Evolutionary conservation across 495 filamentous ascomycete genomes (phyloP), one percentile per base, ranked within the genome.

Genomic region (Penicillium ucsense): DNA sequence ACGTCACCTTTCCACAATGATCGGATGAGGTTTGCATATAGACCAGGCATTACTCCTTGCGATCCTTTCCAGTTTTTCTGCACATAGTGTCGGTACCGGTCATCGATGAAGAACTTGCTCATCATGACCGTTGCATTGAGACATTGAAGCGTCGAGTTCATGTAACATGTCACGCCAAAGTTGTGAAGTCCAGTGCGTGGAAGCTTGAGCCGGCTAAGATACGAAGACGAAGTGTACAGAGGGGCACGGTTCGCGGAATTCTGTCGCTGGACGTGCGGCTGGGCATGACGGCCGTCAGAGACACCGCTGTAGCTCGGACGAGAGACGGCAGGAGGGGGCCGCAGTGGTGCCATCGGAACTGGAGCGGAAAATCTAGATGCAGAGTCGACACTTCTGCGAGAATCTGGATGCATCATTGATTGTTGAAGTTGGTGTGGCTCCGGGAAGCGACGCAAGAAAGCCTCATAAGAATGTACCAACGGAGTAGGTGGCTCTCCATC

Each of bases 221-320:
- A 53, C 33, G 66, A 66, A 51, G 57, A 62, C 40, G 72, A 60
- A 2, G 68, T 68, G 41, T 77, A 77, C 3, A 68, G 61, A 30
- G 58, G 75, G 46, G 59, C 73, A 51, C 58, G 76, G 43, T 55
- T 74, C 11, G 71, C 66, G 5, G 70, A 71, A 9, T 67, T 64
- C 36, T 70, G 71, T 31, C 73, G 65, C 40, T 67, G 65, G 5
- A 69, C 60, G n/a, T 70, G 70, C n/a, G 72, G 68, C 47, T 78
- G 77, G 6, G 75, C 70, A 45, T 77, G 65, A 55, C 70, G 68
- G 52, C 69, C 74, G 59, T 89, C 86, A 3, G 88, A 83, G 3
- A 95, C 81, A 10, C 94, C 94, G 56, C 86, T 89, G 50, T 95
- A 95, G 60, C 84, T 95, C 30, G 82, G 82, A 31, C 89, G 80